Conservation (phyloP, 2,329 filamentous ascomycete genomes). For the Scedosporium boydii region DNA sequence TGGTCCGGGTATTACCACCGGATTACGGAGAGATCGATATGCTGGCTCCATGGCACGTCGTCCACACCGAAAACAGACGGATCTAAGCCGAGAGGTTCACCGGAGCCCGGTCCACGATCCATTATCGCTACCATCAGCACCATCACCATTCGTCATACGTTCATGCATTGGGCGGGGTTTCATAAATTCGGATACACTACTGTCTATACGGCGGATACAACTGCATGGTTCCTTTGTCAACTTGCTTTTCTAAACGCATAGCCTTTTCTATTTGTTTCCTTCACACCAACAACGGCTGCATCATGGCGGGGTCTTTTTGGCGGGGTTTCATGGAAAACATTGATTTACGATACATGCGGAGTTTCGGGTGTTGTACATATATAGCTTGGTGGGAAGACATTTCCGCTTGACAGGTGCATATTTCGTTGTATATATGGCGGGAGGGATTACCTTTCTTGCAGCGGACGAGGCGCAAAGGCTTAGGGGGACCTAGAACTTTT, state of each 20-base stretch:
- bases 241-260: background rate
- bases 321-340: background rate
- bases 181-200: background rate
- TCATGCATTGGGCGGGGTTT: background rate
- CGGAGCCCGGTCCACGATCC: background rate
- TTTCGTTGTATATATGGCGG: background rate
- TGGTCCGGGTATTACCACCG: slow-evolving; percentile 43
- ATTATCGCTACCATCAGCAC: background rate
- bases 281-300: background rate
- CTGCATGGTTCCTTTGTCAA: background rate
- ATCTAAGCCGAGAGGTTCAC: background rate
- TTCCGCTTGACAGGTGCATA: background rate
- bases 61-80: slow-evolving; percentile 35
- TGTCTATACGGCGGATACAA: background rate
- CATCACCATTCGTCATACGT: background rate
- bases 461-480: too few species aligned
- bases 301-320: background rate
- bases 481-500: too few species aligned
- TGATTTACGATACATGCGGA: background rate
- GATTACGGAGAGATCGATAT: slow-evolving; percentile 42
- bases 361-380: background rate
- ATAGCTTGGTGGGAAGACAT: background rate
- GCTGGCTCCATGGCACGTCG: slow-evolving; percentile 39
- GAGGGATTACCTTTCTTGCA: too few species aligned
- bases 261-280: background rate